Evolutionary conservation across 2,329 filamentous ascomycete species (phyloP).

Genomic region (Trichoderma breve): DNA sequence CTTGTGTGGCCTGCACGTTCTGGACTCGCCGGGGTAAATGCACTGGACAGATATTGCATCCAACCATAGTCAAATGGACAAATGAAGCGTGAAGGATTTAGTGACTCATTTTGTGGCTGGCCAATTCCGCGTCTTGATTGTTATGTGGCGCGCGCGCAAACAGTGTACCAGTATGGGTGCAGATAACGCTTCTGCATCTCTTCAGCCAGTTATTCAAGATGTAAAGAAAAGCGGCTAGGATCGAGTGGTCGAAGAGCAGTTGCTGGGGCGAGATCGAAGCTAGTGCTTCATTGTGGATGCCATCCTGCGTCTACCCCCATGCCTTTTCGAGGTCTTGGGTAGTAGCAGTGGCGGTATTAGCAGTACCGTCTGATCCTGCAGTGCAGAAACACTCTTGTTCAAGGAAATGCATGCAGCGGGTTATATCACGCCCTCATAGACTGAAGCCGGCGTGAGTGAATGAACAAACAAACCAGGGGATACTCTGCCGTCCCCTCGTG

Average conservation of each 20-base stretch:
- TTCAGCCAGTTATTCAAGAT: background rate
- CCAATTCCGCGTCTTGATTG: background rate
- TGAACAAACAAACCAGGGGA: background rate
- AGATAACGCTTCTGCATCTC: background rate
- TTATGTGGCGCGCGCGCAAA: background rate
- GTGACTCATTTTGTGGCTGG: background rate
- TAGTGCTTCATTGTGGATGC: conserved; percentile 15
- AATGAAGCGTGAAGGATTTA: background rate
- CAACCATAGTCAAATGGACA: background rate
- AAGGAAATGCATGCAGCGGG: background rate
- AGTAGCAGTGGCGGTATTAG: background rate
- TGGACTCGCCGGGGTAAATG: background rate
- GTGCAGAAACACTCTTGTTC: background rate
- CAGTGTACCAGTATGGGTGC: background rate
- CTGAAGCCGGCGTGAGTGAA: background rate
- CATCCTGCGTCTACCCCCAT: conserved; percentile 1
- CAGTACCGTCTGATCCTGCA: background rate
- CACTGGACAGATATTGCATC: background rate
- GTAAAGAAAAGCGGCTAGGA: background rate
- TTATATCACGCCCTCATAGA: background rate
- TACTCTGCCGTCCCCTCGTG: background rate
- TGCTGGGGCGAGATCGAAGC: conserved; percentile 13
- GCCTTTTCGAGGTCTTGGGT: background rate
- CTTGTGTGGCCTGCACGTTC: background rate
- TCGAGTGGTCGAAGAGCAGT: background rate